phyloP scores from a whole-genome alignment of 2,329 filamentous ascomycete species.

The Alternaria brassicae region DNA sequence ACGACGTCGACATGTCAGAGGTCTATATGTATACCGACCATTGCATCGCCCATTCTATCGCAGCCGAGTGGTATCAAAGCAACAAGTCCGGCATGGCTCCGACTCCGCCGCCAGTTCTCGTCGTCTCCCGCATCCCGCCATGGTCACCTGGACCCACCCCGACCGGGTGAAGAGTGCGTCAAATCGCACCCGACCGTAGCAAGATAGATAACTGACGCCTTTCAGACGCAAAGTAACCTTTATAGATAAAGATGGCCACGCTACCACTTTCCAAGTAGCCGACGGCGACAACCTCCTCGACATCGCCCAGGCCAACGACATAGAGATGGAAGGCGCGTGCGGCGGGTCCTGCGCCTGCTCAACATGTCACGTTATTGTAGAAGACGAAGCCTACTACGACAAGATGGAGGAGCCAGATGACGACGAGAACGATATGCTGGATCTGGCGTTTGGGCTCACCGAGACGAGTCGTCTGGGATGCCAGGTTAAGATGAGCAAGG shows the following conservation, averaged over 20 bases:
- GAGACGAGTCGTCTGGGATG: slow-evolving; percentile 86
- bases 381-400: slow-evolving; percentile 75
- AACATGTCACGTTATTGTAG: slow-evolving; percentile 89
- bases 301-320: slow-evolving; percentile 90
- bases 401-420: slow-evolving; percentile 66
- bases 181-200: slow-evolving; percentile 1
- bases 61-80: slow-evolving; percentile 1
- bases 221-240: slow-evolving; percentile 85
- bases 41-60: background rate
- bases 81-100: slow-evolving; percentile 5
- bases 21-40: background rate
- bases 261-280: slow-evolving; percentile 78
- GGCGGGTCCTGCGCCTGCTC: slow-evolving; percentile 93
- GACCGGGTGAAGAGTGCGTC: slow-evolving; percentile 87
- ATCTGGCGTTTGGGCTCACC: slow-evolving; percentile 86
- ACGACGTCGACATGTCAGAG: slow-evolving; percentile 2
- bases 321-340: slow-evolving; percentile 99
- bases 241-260: slow-evolving; percentile 84
- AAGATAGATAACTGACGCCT: slow-evolving; percentile 9
- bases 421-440: slow-evolving; percentile 63
- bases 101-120: slow-evolving; percentile 65
- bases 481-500: slow-evolving; percentile 90
- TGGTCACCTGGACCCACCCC: slow-evolving; percentile 82
- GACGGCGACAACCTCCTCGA: slow-evolving; percentile 93
- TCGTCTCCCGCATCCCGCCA: slow-evolving; percentile 68